Evolutionary conservation across 1,284 basidiomycete species (phyloP).

Genomic region (Moesziomyces sp.): DNA sequence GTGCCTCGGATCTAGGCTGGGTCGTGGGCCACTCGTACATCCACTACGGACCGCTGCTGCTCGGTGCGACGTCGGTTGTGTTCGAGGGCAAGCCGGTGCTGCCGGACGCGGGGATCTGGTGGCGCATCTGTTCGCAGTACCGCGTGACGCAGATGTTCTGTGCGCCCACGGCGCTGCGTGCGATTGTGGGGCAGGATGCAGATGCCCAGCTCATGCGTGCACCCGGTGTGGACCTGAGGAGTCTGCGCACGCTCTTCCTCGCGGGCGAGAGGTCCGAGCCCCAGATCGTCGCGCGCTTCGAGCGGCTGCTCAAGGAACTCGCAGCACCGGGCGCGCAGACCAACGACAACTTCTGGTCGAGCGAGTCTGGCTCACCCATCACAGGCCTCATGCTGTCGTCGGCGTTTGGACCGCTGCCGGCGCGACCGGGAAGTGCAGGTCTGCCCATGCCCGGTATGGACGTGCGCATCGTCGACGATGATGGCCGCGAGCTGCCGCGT

Average conservation of each 20-base stretch:
- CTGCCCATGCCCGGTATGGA: slow-evolving; percentile 64
- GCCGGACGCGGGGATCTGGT: slow-evolving; percentile 63
- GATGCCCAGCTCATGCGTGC: slow-evolving; percentile 56
- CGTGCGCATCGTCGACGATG: slow-evolving; percentile 63
- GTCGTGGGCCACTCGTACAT: slow-evolving; percentile 53
- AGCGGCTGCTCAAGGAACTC: slow-evolving; percentile 48
- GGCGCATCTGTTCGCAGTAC: slow-evolving; percentile 54
- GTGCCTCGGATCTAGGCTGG: slow-evolving; percentile 56
- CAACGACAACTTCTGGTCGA: slow-evolving; percentile 66
- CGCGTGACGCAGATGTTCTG: slow-evolving; percentile 57
- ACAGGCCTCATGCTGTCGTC: slow-evolving; percentile 54
- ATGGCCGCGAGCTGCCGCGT: slow-evolving; percentile 46
- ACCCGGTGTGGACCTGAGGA: slow-evolving; percentile 45
- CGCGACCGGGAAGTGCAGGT: slow-evolving; percentile 58
- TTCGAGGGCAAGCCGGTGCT: slow-evolving; percentile 66
- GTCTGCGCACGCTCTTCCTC: slow-evolving; percentile 59
- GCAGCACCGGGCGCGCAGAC: slow-evolving; percentile 58
- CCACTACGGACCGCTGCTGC: slow-evolving; percentile 60
- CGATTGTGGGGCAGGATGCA: slow-evolving; percentile 60
- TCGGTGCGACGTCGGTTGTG: slow-evolving; percentile 59
- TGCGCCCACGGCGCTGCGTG: slow-evolving; percentile 60
- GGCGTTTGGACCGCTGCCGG: slow-evolving; percentile 42
- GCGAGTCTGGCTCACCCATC: slow-evolving; percentile 61
- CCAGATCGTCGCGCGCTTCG: slow-evolving; percentile 56
- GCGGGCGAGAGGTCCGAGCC: slow-evolving; percentile 63